Evolutionary conservation across 2,329 filamentous ascomycete species (phyloP).

Genomic region (Diaporthe vexans): DNA sequence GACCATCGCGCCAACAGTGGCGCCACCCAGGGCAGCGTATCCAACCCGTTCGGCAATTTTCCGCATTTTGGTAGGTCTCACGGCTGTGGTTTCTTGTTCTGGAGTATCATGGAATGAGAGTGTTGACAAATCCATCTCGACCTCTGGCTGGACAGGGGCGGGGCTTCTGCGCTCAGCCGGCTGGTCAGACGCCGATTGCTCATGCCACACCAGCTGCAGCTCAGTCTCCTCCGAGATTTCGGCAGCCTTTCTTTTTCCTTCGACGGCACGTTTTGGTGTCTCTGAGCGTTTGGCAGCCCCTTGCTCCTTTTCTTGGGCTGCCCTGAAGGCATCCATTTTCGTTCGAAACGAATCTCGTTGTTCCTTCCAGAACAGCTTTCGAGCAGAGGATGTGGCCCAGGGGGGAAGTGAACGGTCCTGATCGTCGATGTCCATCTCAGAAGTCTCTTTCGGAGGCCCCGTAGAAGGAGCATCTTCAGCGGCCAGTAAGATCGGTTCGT

Average conservation of each 20-base stretch:
- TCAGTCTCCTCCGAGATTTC: constrained; percentile 37
- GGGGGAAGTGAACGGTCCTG: not conserved
- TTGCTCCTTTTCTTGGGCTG: no score
- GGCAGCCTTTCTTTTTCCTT: constrained; percentile 38
- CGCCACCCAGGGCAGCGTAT: constrained; percentile 54
- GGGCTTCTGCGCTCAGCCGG: not conserved
- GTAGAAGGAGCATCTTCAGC: constrained; percentile 31
- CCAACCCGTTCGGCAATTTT: constrained; percentile 51
- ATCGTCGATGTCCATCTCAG: not conserved
- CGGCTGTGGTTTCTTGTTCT: not conserved
- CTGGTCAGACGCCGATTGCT: not conserved
- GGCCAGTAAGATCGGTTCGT: not conserved
- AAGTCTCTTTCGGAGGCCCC: constrained; percentile 7
- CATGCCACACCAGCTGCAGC: constrained; percentile 30
- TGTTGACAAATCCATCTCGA: constrained; percentile 21
- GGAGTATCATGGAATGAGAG: constrained; percentile 37
- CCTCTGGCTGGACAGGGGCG: not conserved
- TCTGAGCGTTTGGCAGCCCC: not conserved
- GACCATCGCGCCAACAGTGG: constrained; percentile 52
- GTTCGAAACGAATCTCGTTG: not conserved
- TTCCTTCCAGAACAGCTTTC: constrained; percentile 26
- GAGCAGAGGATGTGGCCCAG: constrained; percentile 31
- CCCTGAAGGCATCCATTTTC: not conserved
- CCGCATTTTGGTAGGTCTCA: constrained; percentile 48
- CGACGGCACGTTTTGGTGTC: not conserved